Conservation (phyloP, 495 filamentous ascomycete genomes). For the Rusavskia elegans region DNA sequence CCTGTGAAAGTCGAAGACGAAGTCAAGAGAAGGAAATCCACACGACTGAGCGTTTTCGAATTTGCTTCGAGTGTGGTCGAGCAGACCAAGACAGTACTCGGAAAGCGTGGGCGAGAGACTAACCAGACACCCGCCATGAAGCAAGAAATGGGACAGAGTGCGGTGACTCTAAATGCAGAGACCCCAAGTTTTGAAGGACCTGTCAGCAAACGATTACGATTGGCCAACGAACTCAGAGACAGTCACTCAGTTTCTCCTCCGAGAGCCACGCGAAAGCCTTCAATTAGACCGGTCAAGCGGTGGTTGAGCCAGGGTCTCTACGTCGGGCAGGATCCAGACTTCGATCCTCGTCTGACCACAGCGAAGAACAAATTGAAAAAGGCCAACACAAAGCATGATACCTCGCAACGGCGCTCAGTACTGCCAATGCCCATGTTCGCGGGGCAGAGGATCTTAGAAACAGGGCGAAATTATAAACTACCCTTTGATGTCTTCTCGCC, state of each 20-base stretch:
- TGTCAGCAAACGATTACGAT: slow-evolving; percentile 30
- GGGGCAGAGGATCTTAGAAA: slow-evolving; percentile 42
- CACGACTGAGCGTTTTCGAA: slow-evolving; percentile 26
- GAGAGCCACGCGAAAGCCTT: slow-evolving; percentile 21
- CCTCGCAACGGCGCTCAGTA: slow-evolving; percentile 24
- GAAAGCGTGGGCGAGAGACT: slow-evolving; percentile 35
- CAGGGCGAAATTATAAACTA: slow-evolving; percentile 64
- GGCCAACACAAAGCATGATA: slow-evolving; percentile 26
- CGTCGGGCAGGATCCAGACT: slow-evolving; percentile 58
- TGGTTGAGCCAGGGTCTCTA: slow-evolving; percentile 80
- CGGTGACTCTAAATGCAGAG: slow-evolving; percentile 22
- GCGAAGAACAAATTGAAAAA: slow-evolving; percentile 42
- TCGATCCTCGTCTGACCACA: slow-evolving; percentile 47
- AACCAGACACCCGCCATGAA: slow-evolving; percentile 20
- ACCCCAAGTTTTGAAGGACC: slow-evolving; percentile 17
- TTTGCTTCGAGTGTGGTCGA: slow-evolving; percentile 29
- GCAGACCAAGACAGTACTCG: slow-evolving; percentile 30
- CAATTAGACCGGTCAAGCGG: slow-evolving; percentile 40
- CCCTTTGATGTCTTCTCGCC: slow-evolving; percentile 84
- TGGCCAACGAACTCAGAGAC: slow-evolving; percentile 30
- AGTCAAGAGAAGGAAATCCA: slow-evolving; percentile 19
- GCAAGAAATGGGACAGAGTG: slow-evolving; percentile 20
- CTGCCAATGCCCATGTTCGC: slow-evolving; percentile 56
- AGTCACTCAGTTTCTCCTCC: slow-evolving; percentile 15
- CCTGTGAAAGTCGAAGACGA: slow-evolving; percentile 14